These are phyloP conservation scores for Tylopilus rubrobrunneus DNA, from an alignment of 768 basidiomycete species.

Conservation along the genomic window DNA sequence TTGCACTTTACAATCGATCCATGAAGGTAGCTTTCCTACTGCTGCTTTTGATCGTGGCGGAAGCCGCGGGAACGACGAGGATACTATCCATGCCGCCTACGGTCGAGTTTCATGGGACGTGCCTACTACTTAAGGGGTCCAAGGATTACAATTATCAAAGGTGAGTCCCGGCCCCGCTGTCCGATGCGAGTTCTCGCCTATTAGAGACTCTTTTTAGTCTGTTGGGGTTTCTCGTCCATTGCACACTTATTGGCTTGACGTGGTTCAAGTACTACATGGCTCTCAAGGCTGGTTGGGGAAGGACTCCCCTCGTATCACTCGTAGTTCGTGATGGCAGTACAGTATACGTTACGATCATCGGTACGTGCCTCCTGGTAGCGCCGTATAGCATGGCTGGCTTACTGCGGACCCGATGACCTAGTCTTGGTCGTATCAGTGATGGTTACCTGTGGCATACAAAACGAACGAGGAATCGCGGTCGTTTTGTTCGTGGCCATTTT, in stretches of 20 bases:
- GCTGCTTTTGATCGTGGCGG: neutral
- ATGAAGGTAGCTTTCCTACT: slow-evolving; percentile 8
- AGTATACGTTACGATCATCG: slow-evolving; percentile 1
- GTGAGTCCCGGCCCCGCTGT: neutral
- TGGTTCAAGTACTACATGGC: slow-evolving; percentile 17
- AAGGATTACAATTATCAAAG: neutral
- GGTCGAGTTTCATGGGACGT: neutral
- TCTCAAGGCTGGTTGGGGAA: slow-evolving; percentile 15
- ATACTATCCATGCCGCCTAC: neutral
- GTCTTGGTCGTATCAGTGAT: slow-evolving; percentile 4
- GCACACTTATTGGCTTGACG: slow-evolving; percentile 13
- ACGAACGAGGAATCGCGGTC: neutral
- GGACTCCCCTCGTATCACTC: slow-evolving; percentile 18
- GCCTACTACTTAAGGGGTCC: slow-evolving; percentile 3
- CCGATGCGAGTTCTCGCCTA: neutral
- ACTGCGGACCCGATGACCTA: neutral
- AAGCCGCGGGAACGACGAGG: slow-evolving; percentile 1
- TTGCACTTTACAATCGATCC: slow-evolving; percentile 19
- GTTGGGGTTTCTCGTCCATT: slow-evolving; percentile 14
- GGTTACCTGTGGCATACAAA: neutral
- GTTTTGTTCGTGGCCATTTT: slow-evolving; percentile 8
- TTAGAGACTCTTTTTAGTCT: slow-evolving; percentile 1
- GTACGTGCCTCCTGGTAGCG: slow-evolving; percentile 7
- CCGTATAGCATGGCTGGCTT: neutral
- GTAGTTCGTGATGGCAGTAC: slow-evolving; percentile 16